Evolutionary conservation across 2,329 filamentous ascomycete genomes (phyloP), one percentile per base, ranked within the genome.

Genomic region (Ophiostoma sp.): DNA sequence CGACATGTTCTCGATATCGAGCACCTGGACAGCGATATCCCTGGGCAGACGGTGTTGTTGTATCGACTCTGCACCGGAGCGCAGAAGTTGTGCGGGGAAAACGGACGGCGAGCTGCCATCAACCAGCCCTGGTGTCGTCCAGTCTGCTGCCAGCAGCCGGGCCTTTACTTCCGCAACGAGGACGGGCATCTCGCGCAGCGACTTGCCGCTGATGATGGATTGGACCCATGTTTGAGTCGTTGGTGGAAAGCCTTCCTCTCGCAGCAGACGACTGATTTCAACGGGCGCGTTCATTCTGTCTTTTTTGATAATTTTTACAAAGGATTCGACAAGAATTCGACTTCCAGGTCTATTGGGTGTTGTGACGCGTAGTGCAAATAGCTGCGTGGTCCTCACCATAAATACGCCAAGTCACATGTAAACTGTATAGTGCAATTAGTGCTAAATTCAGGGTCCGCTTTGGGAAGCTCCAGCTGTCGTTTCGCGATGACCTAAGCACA

Each of bases 1-100:
- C 1, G 89, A 86, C 27, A 98, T 85, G 76, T 98, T 94, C 76
- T 96, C 90, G 8, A 98, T 83, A 75, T 96, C 93, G 1, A 97
- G 81, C 0, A 98, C 86, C 78, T 98, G 95, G 0, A 95, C 89
- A 3, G 90, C 83, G 0, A 94, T 83, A 41, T 92, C 86, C 1
- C 83, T 83, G 0, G 81, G 72, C 0, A 98, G 81, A 0, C 79
- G 80, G 4, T 81, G 79, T 71, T 92, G 87, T 73, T 85, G 83
- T 11, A 84, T 78, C 3, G 81, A 79, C 0, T 85, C 81, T 1
- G 67, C 68, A 27, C 23, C 10, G 5, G 67, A 4, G 13, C n/a
- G 11, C 10, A 69, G 20, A 1, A 73, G 41, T 3, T 68, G 65
- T 0, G 79, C 70, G 0, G 93, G 91, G 4, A 93, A 81, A 1